Evolutionary conservation across 106 monocot species (phyloP), one percentile per base, ranked within the genome.

Genomic region (Dioscorea alata): DNA sequence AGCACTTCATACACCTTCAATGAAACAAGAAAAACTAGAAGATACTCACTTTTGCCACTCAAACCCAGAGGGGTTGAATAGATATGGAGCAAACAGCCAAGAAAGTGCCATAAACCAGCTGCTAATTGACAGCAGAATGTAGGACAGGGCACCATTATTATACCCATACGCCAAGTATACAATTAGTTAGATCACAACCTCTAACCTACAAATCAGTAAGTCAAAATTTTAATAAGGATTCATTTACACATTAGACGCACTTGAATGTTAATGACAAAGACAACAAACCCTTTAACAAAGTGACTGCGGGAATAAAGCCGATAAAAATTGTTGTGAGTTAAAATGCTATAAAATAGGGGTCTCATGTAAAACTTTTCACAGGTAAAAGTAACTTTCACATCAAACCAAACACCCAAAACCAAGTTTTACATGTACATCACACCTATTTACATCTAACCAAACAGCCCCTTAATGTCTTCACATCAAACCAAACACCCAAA

Each of bases 61-160:
- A 85, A 91, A 91, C 7, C 91, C 91, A 70, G 91, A 81, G 13
- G 91, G 91, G 60, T 91, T 91, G 63, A 91, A 91, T 24, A 82
- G 48, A 70, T 87, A 91, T 21, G 91, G 91, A 65, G 91, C 91
- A 80, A 91, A 87, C 69, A 91, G 91, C 91, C 91, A 91, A 50
- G 91, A 91, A 48, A 91, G 48, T 65, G 87, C 84, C 84, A 91
- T 79, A 70, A 84, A 87, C 91, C 91, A 91, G 74, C 91, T 91
- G 74, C 91, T 91, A 23, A 91, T 51, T 13, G 80, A 77, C 2
- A 91, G 84, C 58, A 91, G 74, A 22, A 91, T 91, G 64, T 87
- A 91, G 16, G 82, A 72, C 8, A 87, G 19, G 33, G 87, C 91
- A 53, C 79, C 71, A 49, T 73, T 77, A 56, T 77, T 85, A 63